phyloP scores from a whole-genome alignment of 2,329 filamentous ascomycete genomes.

The Penicillium freii region DNA sequence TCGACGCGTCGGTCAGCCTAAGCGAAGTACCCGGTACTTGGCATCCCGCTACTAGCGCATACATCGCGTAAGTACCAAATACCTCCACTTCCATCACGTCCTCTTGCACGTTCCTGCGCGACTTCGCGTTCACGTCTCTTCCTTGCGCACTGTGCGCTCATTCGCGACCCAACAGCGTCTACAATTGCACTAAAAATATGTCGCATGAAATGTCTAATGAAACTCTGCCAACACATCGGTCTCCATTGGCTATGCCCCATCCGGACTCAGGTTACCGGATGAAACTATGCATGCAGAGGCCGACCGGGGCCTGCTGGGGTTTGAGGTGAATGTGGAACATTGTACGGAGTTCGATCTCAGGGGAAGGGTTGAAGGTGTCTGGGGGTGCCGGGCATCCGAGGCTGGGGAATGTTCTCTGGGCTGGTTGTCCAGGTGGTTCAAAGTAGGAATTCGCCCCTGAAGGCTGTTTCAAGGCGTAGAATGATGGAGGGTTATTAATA shows the following conservation, averaged over 20 bases:
- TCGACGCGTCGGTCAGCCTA: constrained; percentile 6
- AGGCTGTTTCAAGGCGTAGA: neutral
- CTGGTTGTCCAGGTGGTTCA: neutral
- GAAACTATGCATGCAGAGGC: constrained; percentile 3
- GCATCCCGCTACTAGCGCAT: neutral
- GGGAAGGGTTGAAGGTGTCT: neutral
- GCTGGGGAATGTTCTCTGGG: constrained; percentile 4
- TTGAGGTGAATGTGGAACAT: constrained; percentile 2
- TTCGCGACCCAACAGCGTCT: neutral
- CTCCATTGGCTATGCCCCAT: neutral
- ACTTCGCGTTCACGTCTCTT: constrained; percentile 1
- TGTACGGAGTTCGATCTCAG: neutral
- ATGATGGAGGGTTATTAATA: constrained; percentile 7
- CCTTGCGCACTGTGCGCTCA: constrained; percentile 4
- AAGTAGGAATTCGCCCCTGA: neutral
- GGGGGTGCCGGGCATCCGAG: neutral
- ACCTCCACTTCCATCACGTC: neutral
- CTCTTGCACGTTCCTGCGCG: neutral
- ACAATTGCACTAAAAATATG: neutral
- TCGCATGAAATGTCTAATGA: neutral
- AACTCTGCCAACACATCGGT: constrained; percentile 8
- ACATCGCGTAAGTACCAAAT: constrained; percentile 2
- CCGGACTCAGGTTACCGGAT: neutral
- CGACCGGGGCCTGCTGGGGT: neutral
- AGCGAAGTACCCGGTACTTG: constrained; percentile 4